Evolutionary conservation across 441 rosid genomes (phyloP).

Genomic region (Hura crepitans): DNA sequence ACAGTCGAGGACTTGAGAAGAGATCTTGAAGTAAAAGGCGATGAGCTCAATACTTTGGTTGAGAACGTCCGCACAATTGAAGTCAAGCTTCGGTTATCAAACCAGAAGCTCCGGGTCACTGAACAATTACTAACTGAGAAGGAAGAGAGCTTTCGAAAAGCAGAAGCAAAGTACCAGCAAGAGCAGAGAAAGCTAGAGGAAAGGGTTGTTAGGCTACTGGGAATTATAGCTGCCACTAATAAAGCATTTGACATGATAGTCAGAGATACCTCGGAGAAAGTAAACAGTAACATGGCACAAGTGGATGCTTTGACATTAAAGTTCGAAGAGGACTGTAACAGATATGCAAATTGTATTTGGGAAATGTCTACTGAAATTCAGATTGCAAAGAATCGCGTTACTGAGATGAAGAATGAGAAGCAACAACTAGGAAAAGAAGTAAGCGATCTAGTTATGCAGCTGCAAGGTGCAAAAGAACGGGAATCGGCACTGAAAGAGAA

Average conservation of each 20-base stretch:
- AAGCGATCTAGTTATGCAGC: slow-evolving; percentile 32
- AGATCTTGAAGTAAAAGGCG: slow-evolving; percentile 73
- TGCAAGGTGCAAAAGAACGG: slow-evolving; percentile 36
- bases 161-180: slow-evolving; percentile 58
- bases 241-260: slow-evolving; percentile 47
- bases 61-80: slow-evolving; percentile 61
- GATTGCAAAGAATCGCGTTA: slow-evolving; percentile 38
- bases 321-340: slow-evolving; percentile 36
- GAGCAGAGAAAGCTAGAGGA: slow-evolving; percentile 55
- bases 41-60: slow-evolving; percentile 47
- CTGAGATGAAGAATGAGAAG: slow-evolving; percentile 40
- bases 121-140: slow-evolving; percentile 74
- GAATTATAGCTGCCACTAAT: slow-evolving; percentile 33
- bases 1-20: slow-evolving; percentile 55
- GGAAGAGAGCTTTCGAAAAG: slow-evolving; percentile 57
- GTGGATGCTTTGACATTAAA: slow-evolving; percentile 38
- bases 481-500: slow-evolving; percentile 36
- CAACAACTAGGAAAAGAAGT: slow-evolving; percentile 30
- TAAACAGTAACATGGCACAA: slow-evolving; percentile 31
- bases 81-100: slow-evolving; percentile 81
- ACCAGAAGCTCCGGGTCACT: slow-evolving; percentile 90
- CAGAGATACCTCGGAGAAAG: slow-evolving; percentile 38
- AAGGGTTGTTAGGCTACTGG: slow-evolving; percentile 37
- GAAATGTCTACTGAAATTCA: slow-evolving; percentile 40
- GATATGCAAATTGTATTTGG: slow-evolving; percentile 34